A percentile compares a stretch with the other conserved stretches of the same genome.
phyloP scores from a whole-genome alignment of 2,329 filamentous ascomycete genomes.

The Pestalotiopsis sp. region DNA sequence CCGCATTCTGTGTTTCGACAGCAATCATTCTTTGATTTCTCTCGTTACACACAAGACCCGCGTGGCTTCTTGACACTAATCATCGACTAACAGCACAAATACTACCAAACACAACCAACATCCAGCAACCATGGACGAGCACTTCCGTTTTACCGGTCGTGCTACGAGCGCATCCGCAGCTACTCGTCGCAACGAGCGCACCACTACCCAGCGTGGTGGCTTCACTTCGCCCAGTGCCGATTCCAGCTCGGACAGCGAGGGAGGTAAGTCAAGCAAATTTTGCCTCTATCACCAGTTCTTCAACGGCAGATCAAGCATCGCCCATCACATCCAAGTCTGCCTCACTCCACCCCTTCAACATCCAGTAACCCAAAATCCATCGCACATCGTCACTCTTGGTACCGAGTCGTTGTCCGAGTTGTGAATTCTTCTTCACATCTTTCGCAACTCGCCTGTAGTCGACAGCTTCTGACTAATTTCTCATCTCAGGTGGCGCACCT shows the following conservation, averaged over 20 bases:
- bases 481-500: background rate
- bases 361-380: too few species aligned
- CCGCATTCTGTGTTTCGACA: background rate
- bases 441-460: background rate
- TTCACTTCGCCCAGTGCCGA: constrained; percentile 8
- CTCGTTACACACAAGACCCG: background rate
- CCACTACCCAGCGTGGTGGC: background rate
- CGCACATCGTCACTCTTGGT: too few species aligned
- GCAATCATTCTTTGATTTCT: background rate
- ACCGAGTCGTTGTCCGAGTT: too few species aligned
- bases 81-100: background rate
- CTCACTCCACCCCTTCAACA: background rate
- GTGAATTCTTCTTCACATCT: background rate
- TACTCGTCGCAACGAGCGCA: background rate
- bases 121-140: background rate
- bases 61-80: background rate
- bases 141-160: background rate
- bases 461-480: background rate
- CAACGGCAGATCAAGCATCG: background rate
- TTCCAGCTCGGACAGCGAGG: background rate
- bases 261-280: constrained; percentile 3
- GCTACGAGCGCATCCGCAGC: background rate
- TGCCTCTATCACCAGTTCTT: background rate
- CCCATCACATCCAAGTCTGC: background rate
- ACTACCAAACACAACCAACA: background rate